Percentiles rank a stretch among this genome's conserved stretches.
Evolutionary conservation across 2,329 filamentous ascomycete species (phyloP).

Genomic region (Aplosporella prunicola): DNA sequence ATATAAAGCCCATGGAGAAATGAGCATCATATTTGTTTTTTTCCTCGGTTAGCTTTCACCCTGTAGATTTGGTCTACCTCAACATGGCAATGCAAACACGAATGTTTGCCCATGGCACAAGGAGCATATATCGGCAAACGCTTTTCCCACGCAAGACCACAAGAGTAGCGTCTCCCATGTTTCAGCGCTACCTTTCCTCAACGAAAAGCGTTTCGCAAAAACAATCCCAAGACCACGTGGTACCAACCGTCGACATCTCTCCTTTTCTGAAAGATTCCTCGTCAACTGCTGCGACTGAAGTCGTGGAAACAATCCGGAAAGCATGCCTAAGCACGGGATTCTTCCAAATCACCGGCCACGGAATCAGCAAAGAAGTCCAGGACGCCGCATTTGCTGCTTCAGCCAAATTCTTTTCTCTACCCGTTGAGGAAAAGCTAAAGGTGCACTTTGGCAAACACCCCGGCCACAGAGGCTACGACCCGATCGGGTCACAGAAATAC

Average conservation of each 20-base stretch:
- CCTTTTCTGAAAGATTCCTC: conserved; percentile 2
- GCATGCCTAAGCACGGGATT: conserved; percentile 6
- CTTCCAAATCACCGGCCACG: conserved; percentile 7
- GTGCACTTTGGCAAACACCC: conserved; percentile 30
- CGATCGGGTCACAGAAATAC: conserved; percentile 37
- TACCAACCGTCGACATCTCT: conserved; percentile 5
- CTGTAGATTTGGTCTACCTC: too few species aligned
- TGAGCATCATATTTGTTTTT: too few species aligned
- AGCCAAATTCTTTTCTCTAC: conserved; percentile 41
- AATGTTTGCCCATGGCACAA: too few species aligned
- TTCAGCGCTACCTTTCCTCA: too few species aligned
- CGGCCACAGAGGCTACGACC: conserved; percentile 42
- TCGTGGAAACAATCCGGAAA: conserved; percentile 1
- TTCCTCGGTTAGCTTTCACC: too few species aligned
- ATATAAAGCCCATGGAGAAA: too few species aligned
- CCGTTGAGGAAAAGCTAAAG: conserved; percentile 37
- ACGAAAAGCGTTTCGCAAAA: too few species aligned
- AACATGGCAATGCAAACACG: too few species aligned
- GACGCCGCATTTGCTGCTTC: conserved; percentile 32
- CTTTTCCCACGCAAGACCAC: too few species aligned
- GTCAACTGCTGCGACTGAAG: neutral
- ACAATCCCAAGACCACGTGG: too few species aligned
- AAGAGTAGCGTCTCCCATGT: too few species aligned
- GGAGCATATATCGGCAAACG: too few species aligned
- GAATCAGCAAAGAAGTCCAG: conserved; percentile 22